Evolutionary conservation across 768 basidiomycete species (phyloP), one percentile per base, ranked within the genome.

Genomic region (Infundibulicybe gibba): DNA sequence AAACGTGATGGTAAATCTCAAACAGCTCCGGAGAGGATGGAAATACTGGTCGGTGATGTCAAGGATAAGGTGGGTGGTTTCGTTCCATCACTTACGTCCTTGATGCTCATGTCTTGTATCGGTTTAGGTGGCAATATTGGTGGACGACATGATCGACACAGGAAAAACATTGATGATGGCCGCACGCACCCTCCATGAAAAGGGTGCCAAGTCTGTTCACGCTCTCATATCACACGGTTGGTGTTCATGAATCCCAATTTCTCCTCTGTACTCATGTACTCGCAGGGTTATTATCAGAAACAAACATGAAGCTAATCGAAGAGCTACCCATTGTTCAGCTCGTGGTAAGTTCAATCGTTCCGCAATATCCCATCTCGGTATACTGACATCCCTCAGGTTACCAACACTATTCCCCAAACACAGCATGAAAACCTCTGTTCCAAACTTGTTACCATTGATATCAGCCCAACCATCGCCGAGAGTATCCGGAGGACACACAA

Each of bases 71-170:
- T 79, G 55, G 40, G 66, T 43, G 37, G 46, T 46, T 47, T 19
- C 25, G 32, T 40, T 40, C 16, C 41, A 17, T 35, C 40, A 25
- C 25, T 8, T n/a, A n/a, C n/a, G n/a, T 3, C 25, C 25, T 25
- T 25, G 25, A 25, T 4, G 25, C 8, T 25, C 25, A 25, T 25
- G 25, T 25, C 25, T 25, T 3, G 8, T 25, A 25, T 25, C 48
- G 51, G 12, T 31, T 5, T 46, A 93, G 88, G 79, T 94, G 44
- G 94, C 90, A 33, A 91, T 99, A 60, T 77, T 99, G 40, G 91
- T 99, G 31, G 97, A 99, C 63, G 97, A 99, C 61, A 98, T 99
- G 95, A 87, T 97, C 59, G 97, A 99, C 63, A 92, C 91, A 5
- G 95, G 94, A 11, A 78, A 74, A 32, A 98, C 97, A n/a, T 75